phyloP scores from a whole-genome alignment of 2,329 filamentous ascomycete genomes.

The Exophiala aquamarina region DNA sequence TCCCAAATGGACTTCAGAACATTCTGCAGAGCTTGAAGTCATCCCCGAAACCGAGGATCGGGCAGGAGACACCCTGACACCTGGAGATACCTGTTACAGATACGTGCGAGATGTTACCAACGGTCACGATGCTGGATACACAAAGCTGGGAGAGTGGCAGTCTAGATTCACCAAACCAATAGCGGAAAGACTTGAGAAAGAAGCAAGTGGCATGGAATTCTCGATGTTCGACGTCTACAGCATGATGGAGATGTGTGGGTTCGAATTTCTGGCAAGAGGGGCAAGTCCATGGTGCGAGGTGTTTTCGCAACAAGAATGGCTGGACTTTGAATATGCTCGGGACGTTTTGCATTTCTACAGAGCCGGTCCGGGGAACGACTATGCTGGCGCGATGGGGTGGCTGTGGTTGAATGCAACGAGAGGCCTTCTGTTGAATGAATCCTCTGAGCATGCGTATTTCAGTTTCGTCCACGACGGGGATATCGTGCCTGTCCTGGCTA shows the following conservation, averaged over 20 bases:
- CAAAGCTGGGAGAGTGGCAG: slow-evolving; percentile 49
- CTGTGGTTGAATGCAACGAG: slow-evolving; percentile 59
- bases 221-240: slow-evolving; percentile 52
- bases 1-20: slow-evolving; percentile 42
- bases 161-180: slow-evolving; percentile 50
- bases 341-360: slow-evolving; percentile 61
- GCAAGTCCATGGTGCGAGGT: slow-evolving; percentile 57
- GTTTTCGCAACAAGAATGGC: slow-evolving; percentile 56
- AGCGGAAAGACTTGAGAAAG: slow-evolving; percentile 42
- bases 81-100: slow-evolving; percentile 47
- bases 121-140: slow-evolving; percentile 53
- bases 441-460: slow-evolving; percentile 47
- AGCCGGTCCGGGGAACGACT: slow-evolving; percentile 57
- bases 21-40: slow-evolving; percentile 46
- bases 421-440: slow-evolving; percentile 47
- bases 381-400: slow-evolving; percentile 56
- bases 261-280: slow-evolving; percentile 56
- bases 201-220: slow-evolving; percentile 46
- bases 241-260: slow-evolving; percentile 64
- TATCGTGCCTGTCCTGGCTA: slow-evolving; percentile 55
- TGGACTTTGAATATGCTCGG: slow-evolving; percentile 58
- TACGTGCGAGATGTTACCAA: slow-evolving; percentile 39
- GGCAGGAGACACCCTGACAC: slow-evolving; percentile 57
- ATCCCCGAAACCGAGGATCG: slow-evolving; percentile 53
- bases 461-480: slow-evolving; percentile 63